Base-by-base conservation (phyloP, 176 grass and related monocot species). In the Canna indica region DNA sequence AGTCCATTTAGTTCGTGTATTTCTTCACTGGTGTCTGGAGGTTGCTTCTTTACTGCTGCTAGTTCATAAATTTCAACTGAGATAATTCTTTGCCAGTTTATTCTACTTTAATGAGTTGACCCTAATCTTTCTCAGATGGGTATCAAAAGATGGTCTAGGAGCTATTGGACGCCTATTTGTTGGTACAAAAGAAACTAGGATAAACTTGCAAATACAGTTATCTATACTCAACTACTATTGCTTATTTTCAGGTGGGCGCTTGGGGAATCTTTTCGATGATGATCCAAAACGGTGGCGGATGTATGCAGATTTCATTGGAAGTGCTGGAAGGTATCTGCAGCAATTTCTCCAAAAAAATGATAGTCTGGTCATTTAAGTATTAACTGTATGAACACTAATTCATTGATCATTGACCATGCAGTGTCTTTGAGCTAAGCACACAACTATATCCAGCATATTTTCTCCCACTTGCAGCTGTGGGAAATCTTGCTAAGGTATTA, bases 241-340 rank as follows among this genome's bases (percentile, higher is more conserved):
- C 62, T 36, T 15, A 69, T 72, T 7, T 57, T 77, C 88, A 91
- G 88, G 92, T 81, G 92, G 88, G 29, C 83, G 85, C 20, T 96
- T 96, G 22, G 92, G 88, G 63, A 84, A 72, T 46, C 77, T 96
- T 84, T 96, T 96, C 74, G 92, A 96, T 54, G 85, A 96, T 74
- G 92, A 96, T 71, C 92, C 92, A 75, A 96, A 91, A 75, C 81
- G 83, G 42, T 96, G 92, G 92, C 83, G 92, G 70, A 96, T 96
- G 92, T 96, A 96, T 87, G 92, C 92, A 32, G 92, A 96, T 77
- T 83, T 96, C 52, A 89, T 96, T 81, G 92, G 92, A 69, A 91
- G 92, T 81, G 79, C 85, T 69, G 92, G 92, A 83, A 96, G 92
- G 92, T 88, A 81, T 41, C 27, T 80, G 47, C 22, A 42, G 59